Conservation (phyloP, 2,329 filamentous ascomycete genomes). For the Pezizomycotina sp. region DNA sequence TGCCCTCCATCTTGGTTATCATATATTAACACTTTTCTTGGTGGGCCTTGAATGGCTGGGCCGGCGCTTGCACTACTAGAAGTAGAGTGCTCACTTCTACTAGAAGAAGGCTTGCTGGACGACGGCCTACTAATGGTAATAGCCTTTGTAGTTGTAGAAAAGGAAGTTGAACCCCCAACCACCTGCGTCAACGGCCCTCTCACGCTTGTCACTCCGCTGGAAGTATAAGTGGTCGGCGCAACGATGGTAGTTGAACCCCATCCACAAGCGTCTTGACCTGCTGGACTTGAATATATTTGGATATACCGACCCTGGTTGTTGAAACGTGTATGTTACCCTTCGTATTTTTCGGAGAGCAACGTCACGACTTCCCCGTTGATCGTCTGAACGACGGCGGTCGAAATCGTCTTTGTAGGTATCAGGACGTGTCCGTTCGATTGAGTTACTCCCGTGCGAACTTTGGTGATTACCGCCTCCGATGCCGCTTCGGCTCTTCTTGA, state of each 20-base stretch:
- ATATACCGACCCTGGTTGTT: conserved; percentile 13
- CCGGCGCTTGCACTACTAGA: no score
- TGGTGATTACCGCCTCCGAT: conserved; percentile 14
- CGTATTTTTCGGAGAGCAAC: conserved; percentile 14
- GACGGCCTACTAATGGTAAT: conserved; percentile 10
- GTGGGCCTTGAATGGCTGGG: conserved; percentile 5
- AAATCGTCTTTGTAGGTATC: conserved; percentile 9
- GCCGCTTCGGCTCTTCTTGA: conserved; percentile 11
- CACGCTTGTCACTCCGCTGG: neutral
- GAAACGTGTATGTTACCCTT: conserved; percentile 12
- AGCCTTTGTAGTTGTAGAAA: conserved; percentile 11
- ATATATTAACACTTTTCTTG: conserved; percentile 13
- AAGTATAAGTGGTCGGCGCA: no score
- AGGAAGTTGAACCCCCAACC: conserved; percentile 8
- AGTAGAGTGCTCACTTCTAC: no score
- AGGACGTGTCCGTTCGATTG: conserved; percentile 11
- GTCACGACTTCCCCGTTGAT: conserved; percentile 6
- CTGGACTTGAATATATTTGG: conserved; percentile 8
- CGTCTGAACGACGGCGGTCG: no score
- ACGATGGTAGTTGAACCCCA: no score
- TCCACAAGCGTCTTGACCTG: no score
- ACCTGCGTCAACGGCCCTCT: conserved; percentile 7
- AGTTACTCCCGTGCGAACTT: conserved; percentile 10
- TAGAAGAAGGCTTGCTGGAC: no score
- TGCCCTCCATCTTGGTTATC: conserved; percentile 15